Base-by-base conservation (phyloP, 1,139 yeast species). In the Candida mesenterica region DNA sequence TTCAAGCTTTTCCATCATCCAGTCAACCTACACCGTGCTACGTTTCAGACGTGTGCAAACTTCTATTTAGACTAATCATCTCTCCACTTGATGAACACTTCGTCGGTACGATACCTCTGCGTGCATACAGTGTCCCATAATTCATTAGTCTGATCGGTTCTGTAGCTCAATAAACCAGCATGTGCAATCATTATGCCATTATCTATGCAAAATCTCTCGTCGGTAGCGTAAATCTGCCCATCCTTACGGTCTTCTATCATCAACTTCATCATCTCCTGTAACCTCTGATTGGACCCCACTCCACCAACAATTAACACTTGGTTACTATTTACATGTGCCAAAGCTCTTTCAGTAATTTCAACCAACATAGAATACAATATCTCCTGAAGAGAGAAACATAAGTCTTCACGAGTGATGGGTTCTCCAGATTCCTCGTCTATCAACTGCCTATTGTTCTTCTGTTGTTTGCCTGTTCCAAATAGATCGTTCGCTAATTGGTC, bases 101-200 rank as follows among this genome's bases (percentile, higher is more conserved):
- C 96, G 52, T 90, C 97, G 0, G 97, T 90, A 57, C 98, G 70
- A 59, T 88, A 92, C 52, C 95, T 72, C 57, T 92, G 98, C 0
- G 96, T 85, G 50, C 97, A 92, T 2, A 87, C 92, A 0, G 96
- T 85, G 40, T 87, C 78, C 31, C 68, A 59, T 33, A 90, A 51
- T 7, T 68, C 72, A 28, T 66, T 72, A 1, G 78, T 77, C 41
- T 77, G 80, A 1, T 97, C 97, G 70, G 82, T 86, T 53, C 97
- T 72, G 55, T 82, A 89, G 36, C 86, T 87, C 44, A 92, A 61
- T 34, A 92, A 65, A 0, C 99, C 99, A 0, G 98, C 97, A 57
- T 92, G 99, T 1, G 98, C 98, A 53, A 92, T 92, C 99, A 92
- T 92, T 32, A 92, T 92, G 8, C 98, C 97, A 53, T 92, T 92